A percentile compares a stretch with the other conserved stretches of the same genome.
phyloP scores from a whole-genome alignment of 2,329 filamentous ascomycete genomes.

The Trichoderma koningii region DNA sequence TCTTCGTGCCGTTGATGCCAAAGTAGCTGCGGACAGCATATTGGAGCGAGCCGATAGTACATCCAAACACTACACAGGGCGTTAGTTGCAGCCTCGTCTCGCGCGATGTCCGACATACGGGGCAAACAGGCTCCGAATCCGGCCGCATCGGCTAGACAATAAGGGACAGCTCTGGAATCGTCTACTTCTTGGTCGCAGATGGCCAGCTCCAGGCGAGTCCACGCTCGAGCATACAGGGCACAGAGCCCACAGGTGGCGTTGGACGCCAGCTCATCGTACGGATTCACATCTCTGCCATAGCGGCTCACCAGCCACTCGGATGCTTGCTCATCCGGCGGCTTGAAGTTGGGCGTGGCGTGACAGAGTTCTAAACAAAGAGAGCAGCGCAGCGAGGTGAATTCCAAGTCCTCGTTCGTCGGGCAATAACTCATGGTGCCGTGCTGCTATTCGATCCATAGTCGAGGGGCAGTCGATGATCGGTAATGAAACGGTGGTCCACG shows the following conservation, averaged over 20 bases:
- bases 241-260: constrained; percentile 34
- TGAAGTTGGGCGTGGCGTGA: background rate
- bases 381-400: background rate
- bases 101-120: constrained; percentile 30
- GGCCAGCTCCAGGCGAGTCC: constrained; percentile 33
- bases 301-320: background rate
- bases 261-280: background rate
- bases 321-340: background rate
- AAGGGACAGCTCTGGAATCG: constrained; percentile 28
- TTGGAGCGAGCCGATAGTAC: constrained; percentile 37
- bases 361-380: background rate
- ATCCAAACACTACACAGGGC: constrained; percentile 38
- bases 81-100: background rate
- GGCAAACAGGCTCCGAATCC: constrained; percentile 35
- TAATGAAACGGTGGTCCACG: too few species aligned
- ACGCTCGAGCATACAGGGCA: constrained; percentile 35
- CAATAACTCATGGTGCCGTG: background rate
- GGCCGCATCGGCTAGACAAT: constrained; percentile 34
- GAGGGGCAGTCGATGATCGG: background rate
- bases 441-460: constrained; percentile 2
- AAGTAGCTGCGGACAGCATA: constrained; percentile 39
- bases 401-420: background rate
- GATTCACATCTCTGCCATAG: background rate
- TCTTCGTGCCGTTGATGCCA: constrained; percentile 35
- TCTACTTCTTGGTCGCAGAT: constrained; percentile 31